These are phyloP conservation scores for Penicillium sp. DNA, from an alignment of 2,329 filamentous ascomycete species.

Conservation along the genomic window DNA sequence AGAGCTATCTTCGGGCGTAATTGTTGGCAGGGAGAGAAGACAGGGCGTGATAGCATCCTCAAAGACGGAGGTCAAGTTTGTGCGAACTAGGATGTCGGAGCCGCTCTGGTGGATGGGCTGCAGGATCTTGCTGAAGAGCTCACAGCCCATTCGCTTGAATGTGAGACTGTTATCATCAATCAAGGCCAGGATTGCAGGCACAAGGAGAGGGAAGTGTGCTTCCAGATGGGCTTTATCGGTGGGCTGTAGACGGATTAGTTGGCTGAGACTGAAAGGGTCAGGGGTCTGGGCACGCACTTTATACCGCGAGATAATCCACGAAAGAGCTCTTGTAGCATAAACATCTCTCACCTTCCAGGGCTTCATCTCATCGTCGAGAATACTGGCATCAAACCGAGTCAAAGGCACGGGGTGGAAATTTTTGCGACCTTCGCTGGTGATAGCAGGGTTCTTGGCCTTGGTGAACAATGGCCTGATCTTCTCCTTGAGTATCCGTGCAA, in stretches of 20 bases:
- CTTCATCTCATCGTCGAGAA: constrained; percentile 45
- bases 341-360: constrained; percentile 48
- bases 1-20: constrained; percentile 77
- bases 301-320: constrained; percentile 46
- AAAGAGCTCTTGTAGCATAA: constrained; percentile 44
- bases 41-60: constrained; percentile 61
- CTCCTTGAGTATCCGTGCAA: constrained; percentile 37
- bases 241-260: constrained; percentile 32
- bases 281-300: constrained; percentile 34
- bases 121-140: constrained; percentile 44
- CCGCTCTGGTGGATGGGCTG: constrained; percentile 41
- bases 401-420: constrained; percentile 48
- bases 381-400: constrained; percentile 44
- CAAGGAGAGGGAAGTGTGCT: constrained; percentile 51
- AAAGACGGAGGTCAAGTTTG: constrained; percentile 54
- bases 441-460: constrained; percentile 48
- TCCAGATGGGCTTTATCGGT: constrained; percentile 43
- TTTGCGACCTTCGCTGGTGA: constrained; percentile 53
- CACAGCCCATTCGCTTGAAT: constrained; percentile 49
- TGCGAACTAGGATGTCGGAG: constrained; percentile 50
- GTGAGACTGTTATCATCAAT: constrained; percentile 49
- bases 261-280: background rate
- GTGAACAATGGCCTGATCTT: constrained; percentile 52
- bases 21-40: constrained; percentile 75
- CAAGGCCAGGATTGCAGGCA: constrained; percentile 51